Evolutionary conservation across 2,329 filamentous ascomycete species (phyloP).

Genomic region (Arthroderma sp.): DNA sequence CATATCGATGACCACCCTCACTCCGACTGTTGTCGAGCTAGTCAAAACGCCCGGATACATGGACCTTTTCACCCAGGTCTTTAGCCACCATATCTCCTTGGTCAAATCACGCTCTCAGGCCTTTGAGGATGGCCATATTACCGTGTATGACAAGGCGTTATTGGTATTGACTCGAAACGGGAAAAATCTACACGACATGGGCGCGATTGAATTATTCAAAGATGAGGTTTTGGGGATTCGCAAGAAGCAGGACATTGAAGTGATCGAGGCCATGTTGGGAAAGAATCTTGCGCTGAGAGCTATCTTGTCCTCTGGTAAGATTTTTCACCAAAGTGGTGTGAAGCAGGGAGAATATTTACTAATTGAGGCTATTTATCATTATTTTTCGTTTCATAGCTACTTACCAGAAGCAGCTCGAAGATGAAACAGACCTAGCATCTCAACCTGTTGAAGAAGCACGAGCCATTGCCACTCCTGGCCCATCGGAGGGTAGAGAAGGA

Average conservation of each 20-base stretch:
- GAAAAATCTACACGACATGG: constrained; percentile 16
- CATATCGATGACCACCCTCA: constrained; percentile 14
- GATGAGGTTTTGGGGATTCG: constrained; percentile 26
- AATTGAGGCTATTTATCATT: no score
- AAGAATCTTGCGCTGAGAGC: constrained; percentile 18
- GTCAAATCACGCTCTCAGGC: constrained; percentile 24
- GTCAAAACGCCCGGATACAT: constrained; percentile 15
- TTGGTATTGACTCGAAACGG: constrained; percentile 22
- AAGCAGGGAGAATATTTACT: background rate
- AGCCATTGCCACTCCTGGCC: no score
- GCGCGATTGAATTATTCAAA: constrained; percentile 26
- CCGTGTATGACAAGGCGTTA: constrained; percentile 29
- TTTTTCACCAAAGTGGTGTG: background rate
- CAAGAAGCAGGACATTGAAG: constrained; percentile 8
- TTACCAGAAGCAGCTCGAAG: no score
- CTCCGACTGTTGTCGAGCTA: constrained; percentile 18
- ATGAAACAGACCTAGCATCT: no score
- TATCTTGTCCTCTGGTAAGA: constrained; percentile 16
- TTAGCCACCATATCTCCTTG: constrained; percentile 23
- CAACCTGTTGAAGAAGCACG: no score
- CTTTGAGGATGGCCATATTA: constrained; percentile 25
- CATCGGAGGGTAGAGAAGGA: no score
- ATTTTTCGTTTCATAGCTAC: no score
- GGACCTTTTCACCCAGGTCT: constrained; percentile 18
- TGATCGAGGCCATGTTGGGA: constrained; percentile 16